Evolutionary conservation across 345 rosid genomes (phyloP).

Genomic region (Ceriops decandra): DNA sequence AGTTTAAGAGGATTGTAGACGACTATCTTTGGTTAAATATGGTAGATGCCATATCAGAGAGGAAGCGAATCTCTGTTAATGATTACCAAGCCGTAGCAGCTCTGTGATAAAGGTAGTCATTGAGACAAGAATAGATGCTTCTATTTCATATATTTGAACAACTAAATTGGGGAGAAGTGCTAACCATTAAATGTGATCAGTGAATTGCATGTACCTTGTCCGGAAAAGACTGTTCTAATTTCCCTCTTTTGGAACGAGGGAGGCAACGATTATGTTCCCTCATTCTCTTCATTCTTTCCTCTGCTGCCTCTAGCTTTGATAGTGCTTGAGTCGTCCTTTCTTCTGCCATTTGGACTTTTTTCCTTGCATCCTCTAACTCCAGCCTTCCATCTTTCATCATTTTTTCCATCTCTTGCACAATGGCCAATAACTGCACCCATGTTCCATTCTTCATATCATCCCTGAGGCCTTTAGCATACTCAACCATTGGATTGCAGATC

Average conservation of each 20-base stretch:
- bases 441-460: constrained; percentile 51
- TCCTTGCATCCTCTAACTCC: constrained; percentile 48
- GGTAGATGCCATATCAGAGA: too few relatives aligned
- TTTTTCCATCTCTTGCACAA: constrained; percentile 49
- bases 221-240: neutral
- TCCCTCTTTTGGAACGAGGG: constrained; percentile 22
- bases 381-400: constrained; percentile 31
- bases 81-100: too few relatives aligned
- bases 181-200: neutral
- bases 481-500: constrained; percentile 59
- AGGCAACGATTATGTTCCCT: constrained; percentile 25
- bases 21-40: too few relatives aligned
- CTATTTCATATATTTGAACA: neutral
- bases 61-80: too few relatives aligned
- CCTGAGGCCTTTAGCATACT: constrained; percentile 40
- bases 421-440: constrained; percentile 34
- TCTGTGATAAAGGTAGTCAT: too few relatives aligned
- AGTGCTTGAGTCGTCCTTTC: constrained; percentile 39
- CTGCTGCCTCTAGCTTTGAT: constrained; percentile 37
- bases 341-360: constrained; percentile 45
- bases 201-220: constrained; percentile 7
- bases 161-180: neutral
- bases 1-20: too few relatives aligned
- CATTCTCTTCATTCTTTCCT: constrained; percentile 39
- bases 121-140: neutral